These are phyloP conservation scores for Metschnikowia lachancei DNA, from an alignment of 805 yeast species.

Conservation along the genomic window DNA sequence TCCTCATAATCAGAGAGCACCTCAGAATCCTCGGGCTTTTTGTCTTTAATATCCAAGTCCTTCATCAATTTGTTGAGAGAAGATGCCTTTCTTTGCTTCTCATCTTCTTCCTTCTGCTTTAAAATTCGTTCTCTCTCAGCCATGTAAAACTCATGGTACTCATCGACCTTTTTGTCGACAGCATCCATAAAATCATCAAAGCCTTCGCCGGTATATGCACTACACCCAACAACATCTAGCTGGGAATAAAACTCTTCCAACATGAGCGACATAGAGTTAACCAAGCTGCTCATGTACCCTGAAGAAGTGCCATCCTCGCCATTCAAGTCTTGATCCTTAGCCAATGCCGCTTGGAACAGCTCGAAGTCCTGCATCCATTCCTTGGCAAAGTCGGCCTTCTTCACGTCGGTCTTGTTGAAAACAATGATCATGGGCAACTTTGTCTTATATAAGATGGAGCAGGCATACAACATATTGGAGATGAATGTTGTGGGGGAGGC, in stretches of 20 bases:
- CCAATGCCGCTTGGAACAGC: conserved; percentile 76
- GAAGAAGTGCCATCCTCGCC: conserved; percentile 61
- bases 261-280: conserved; percentile 94
- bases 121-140: conserved; percentile 82
- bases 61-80: conserved; percentile 74
- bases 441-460: conserved; percentile 93
- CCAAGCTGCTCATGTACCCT: conserved; percentile 91
- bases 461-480: conserved; percentile 97
- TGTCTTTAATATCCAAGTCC: conserved; percentile 69
- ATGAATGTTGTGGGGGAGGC: conserved; percentile 94
- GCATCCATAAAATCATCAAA: conserved; percentile 86
- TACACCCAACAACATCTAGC: conserved; percentile 87
- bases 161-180: conserved; percentile 83
- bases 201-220: conserved; percentile 91
- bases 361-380: conserved; percentile 99
- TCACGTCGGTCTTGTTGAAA: conserved; percentile 90
- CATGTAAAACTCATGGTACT: conserved; percentile 77
- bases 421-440: conserved; percentile 95
- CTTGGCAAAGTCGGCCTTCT: conserved; percentile 80
- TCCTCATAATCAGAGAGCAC: conserved; percentile 54
- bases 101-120: conserved; percentile 73
- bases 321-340: conserved; percentile 62
- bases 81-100: conserved; percentile 66
- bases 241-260: conserved; percentile 94
- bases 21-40: conserved; percentile 34